Evolutionary conservation across 345 rosid genomes (phyloP).

Genomic region (Geranium brycei): DNA sequence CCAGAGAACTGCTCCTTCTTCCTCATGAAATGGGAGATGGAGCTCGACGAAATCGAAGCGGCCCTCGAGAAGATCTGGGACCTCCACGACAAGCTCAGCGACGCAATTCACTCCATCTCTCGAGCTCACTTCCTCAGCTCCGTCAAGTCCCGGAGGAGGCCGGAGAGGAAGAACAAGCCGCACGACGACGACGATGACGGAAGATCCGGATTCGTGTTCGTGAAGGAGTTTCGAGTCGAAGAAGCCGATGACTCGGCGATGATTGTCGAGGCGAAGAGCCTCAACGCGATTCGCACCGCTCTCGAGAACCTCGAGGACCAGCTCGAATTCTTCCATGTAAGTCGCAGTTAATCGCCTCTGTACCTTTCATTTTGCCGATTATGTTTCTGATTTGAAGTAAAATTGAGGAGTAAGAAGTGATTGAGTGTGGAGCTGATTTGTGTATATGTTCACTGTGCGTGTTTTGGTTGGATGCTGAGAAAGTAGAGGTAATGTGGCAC

Average conservation of each 20-base stretch:
- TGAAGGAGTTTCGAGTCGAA: constrained; percentile 52
- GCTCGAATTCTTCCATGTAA: constrained; percentile 83
- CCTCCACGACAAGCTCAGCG: constrained; percentile 91
- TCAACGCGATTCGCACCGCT: constrained; percentile 73
- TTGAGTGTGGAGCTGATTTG: background rate
- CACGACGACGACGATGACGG: constrained; percentile 21
- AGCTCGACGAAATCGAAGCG: constrained; percentile 74
- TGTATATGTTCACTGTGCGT: background rate
- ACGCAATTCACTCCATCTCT: constrained; percentile 78
- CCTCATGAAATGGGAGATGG: constrained; percentile 66
- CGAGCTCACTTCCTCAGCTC: constrained; percentile 71
- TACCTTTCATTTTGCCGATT: background rate
- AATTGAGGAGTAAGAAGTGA: background rate
- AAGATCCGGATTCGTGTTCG: constrained; percentile 59
- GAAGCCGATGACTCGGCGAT: constrained; percentile 39
- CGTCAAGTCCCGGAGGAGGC: constrained; percentile 23
- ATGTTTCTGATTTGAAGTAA: too few relatives aligned
- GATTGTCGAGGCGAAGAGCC: constrained; percentile 79
- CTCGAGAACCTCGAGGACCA: constrained; percentile 97
- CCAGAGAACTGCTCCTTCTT: too few relatives aligned
- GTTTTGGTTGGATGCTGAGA: background rate
- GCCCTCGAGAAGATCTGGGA: constrained; percentile 92
- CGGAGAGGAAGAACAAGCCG: constrained; percentile 30
- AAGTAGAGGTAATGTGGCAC: background rate
- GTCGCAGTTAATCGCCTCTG: constrained; percentile 7